These are phyloP conservation scores for Acacia confusa DNA, from an alignment of 306 rosid species.

Conservation along the genomic window DNA sequence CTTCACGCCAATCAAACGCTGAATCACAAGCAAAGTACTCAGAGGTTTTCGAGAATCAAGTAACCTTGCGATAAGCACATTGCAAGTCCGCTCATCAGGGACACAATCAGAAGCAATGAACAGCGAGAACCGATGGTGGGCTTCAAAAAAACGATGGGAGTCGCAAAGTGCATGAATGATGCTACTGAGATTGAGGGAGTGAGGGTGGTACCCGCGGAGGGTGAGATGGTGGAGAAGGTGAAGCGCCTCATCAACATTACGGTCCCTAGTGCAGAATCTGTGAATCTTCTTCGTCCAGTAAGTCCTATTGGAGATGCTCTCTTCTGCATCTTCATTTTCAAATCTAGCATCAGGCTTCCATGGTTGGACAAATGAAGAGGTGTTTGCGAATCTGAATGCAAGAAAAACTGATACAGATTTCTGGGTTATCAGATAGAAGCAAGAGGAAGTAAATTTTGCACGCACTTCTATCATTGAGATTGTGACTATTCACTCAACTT, in stretches of 20 bases:
- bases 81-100: conserved; percentile 84
- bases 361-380: background rate
- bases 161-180: conserved; percentile 71
- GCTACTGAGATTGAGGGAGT: conserved; percentile 50
- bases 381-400: conserved; percentile 20
- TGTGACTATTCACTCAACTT: background rate
- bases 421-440: conserved; percentile 8
- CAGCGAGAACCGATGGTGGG: conserved; percentile 59
- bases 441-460: conserved; percentile 8
- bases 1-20: conserved; percentile 39
- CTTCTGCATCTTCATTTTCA: conserved; percentile 6
- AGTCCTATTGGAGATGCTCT: conserved; percentile 35
- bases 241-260: conserved; percentile 51
- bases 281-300: conserved; percentile 58
- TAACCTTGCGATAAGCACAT: conserved; percentile 69
- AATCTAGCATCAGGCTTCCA: background rate
- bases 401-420: conserved; percentile 28
- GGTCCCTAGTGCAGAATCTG: conserved; percentile 40
- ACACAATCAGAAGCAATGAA: conserved; percentile 47
- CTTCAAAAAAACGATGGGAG: conserved; percentile 66
- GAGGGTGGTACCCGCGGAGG: conserved; percentile 48
- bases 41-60: conserved; percentile 55
- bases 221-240: conserved; percentile 49
- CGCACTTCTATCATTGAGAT: background rate
- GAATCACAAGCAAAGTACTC: conserved; percentile 45